Base-by-base conservation (phyloP, 2,329 filamentous ascomycete genomes). In the Colletotrichum sp. region DNA sequence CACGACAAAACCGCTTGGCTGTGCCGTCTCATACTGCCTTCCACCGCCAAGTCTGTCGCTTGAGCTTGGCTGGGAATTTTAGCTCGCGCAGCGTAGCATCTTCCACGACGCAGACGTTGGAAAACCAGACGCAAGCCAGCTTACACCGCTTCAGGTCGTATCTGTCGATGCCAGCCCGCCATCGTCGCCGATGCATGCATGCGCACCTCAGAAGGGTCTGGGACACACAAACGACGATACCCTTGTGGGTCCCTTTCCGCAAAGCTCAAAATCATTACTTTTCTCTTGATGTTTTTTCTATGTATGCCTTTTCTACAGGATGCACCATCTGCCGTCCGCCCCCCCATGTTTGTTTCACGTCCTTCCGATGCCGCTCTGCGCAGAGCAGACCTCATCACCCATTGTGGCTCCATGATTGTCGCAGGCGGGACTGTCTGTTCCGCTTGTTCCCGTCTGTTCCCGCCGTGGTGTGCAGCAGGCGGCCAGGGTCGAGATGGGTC, bases 291-390 rank as follows among this genome's bases (percentile, higher is more conserved):
- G 36, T n/a, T 65, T 43, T 28, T 6, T 55, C 18, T 16, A 56
- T 16, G 30, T 6, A 13, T 61, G 36, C 52, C 16, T 38, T 63
- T 68, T 63, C 24, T 68, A 43, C 24, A 5, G 63, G 21, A 59
- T 61, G 38, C 61, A 43, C 43, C 59, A 48, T 48, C 10, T 59
- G 36, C 30, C 43, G 43, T 21, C 43, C n/a, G 56, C 68, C 9
- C 21, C 56, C 69, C 56, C 69, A 73, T 73, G 28, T 48, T 58
- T 32, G 63, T 75, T 68, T 68, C 69, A 68, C 48, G 63, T 67
- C 58, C 34, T 24, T 48, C 63, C 58, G 21, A 68, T 58, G 58
- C 62, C 56, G 61, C 67, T 65, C 10, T 52, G 30, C n/a, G 7
- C 43, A 10, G 38, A 48, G 16, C 16, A n/a, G 5, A 9, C 4